Percentiles rank a stretch among this genome's conserved stretches.
These are phyloP conservation scores for Zangia roseola DNA, from an alignment of 768 basidiomycete species.

Conservation along the genomic window DNA sequence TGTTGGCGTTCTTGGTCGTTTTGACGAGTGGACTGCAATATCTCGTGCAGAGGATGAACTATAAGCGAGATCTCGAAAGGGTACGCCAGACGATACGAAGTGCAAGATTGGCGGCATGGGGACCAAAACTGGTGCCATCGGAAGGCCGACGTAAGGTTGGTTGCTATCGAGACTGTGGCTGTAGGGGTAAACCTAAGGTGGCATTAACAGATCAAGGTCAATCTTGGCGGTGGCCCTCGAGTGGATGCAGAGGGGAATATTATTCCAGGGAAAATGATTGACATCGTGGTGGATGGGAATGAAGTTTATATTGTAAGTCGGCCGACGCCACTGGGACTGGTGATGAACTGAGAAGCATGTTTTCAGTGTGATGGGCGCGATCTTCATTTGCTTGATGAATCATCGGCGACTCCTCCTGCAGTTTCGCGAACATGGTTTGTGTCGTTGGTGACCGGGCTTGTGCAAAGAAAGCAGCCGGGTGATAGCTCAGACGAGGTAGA, in stretches of 20 bases:
- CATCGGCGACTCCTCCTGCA: constrained; percentile 56
- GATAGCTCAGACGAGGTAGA: constrained; percentile 22
- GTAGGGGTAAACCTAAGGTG: constrained; percentile 7
- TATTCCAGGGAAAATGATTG: constrained; percentile 53
- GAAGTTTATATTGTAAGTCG: constrained; percentile 72
- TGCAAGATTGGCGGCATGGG: constrained; percentile 81
- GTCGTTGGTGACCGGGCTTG: constrained; percentile 35
- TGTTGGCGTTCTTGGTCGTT: constrained; percentile 71
- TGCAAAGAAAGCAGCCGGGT: constrained; percentile 17
- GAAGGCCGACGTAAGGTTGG: constrained; percentile 69
- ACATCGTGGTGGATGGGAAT: constrained; percentile 78
- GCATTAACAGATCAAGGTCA: constrained; percentile 66
- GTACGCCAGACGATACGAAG: constrained; percentile 60
- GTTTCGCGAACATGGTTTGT: constrained; percentile 71
- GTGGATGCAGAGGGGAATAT: constrained; percentile 57
- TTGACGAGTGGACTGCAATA: constrained; percentile 84
- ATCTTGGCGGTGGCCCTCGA: constrained; percentile 52
- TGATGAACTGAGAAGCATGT: constrained; percentile 7
- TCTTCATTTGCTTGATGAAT: constrained; percentile 56
- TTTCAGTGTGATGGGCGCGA: constrained; percentile 60
- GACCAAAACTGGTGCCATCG: constrained; percentile 64
- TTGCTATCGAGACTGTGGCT: not conserved
- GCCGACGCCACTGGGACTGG: constrained; percentile 8
- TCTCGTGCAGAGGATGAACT: constrained; percentile 74
- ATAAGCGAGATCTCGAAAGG: constrained; percentile 66